Conservation (phyloP, 176 grass and related monocot genomes). For the Stipa capillata region DNA sequence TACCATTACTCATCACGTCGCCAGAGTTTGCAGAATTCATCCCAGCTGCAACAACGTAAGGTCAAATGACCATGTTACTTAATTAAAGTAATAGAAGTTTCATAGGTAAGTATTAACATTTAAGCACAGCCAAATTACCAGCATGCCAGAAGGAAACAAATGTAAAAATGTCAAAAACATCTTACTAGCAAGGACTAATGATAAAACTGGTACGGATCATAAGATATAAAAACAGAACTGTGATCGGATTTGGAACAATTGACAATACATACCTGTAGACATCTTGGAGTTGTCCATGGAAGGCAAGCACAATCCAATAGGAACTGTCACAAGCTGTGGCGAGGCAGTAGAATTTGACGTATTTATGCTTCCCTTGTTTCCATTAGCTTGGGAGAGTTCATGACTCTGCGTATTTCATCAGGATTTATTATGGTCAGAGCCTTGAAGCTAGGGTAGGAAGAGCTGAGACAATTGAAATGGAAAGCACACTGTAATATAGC, state of each 20-base stretch:
- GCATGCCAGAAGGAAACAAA: background rate
- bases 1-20: slow-evolving; percentile 17
- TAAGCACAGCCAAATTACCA: background rate
- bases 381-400: slow-evolving; percentile 41
- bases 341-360: slow-evolving; percentile 6
- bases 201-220: background rate
- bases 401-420: slow-evolving; percentile 38
- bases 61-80: background rate
- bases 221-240: background rate
- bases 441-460: background rate
- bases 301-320: slow-evolving; percentile 38
- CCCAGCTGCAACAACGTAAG: slow-evolving; percentile 22
- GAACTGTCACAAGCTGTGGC: slow-evolving; percentile 45
- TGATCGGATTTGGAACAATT: background rate
- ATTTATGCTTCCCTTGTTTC: slow-evolving; percentile 19
- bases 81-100: background rate
- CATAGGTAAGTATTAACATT: background rate
- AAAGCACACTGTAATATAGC: background rate
- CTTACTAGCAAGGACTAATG: background rate
- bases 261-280: slow-evolving; percentile 25
- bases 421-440: slow-evolving; percentile 4
- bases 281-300: slow-evolving; percentile 34
- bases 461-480: slow-evolving; percentile 7
- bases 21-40: slow-evolving; percentile 22
- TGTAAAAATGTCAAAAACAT: background rate